Evolutionary conservation across 306 rosid genomes (phyloP).

Genomic region (Medicago ruthenica): DNA sequence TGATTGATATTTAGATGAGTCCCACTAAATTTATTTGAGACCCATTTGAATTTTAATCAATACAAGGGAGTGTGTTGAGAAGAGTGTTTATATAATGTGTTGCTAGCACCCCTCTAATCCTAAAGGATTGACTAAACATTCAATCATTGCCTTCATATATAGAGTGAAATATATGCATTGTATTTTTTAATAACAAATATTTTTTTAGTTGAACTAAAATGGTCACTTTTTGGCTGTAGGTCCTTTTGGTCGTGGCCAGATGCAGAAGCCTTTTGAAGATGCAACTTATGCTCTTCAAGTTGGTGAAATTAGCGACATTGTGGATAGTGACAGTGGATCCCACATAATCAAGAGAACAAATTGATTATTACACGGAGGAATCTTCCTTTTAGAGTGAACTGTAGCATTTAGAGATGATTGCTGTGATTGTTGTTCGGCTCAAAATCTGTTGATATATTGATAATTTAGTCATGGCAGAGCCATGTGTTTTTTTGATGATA

Average conservation of each 20-base stretch:
- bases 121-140: background rate
- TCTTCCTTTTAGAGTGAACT: constrained; percentile 40
- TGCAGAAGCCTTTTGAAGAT: constrained; percentile 98
- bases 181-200: background rate
- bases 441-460: constrained; percentile 39
- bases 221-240: constrained; percentile 58
- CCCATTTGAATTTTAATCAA: background rate
- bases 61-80: background rate
- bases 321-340: constrained; percentile 94
- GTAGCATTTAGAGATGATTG: constrained; percentile 40
- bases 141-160: background rate
- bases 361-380: constrained; percentile 43
- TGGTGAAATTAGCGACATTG: constrained; percentile 87
- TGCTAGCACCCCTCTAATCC: background rate
- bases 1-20: background rate
- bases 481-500: constrained; percentile 47
- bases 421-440: constrained; percentile 38
- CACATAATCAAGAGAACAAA: constrained; percentile 89
- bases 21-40: background rate
- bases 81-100: background rate
- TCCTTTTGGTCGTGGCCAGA: constrained; percentile 93
- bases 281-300: constrained; percentile 78
- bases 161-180: background rate
- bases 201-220: constrained; percentile 11
- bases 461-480: constrained; percentile 44